Evolutionary conservation across 2,329 filamentous ascomycete species (phyloP).

Genomic region (Cadophora malorum): DNA sequence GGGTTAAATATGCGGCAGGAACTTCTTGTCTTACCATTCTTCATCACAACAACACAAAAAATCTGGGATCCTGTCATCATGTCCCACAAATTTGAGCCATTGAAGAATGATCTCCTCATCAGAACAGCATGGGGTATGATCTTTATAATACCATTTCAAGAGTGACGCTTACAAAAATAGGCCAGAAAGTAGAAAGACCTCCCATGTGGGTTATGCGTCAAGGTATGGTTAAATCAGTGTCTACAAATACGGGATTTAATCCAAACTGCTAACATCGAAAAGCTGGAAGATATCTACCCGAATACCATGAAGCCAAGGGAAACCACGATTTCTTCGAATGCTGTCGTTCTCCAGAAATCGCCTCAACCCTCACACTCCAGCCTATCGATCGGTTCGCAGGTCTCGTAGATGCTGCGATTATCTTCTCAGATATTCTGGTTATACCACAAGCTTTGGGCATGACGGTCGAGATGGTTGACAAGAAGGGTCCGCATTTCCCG

Average conservation of each 20-base stretch:
- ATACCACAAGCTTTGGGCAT: slow-evolving; percentile 98
- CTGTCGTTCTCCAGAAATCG: slow-evolving; percentile 91
- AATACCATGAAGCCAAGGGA: slow-evolving; percentile 96
- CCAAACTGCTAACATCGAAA: background rate
- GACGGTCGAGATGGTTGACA: slow-evolving; percentile 98
- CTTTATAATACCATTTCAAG: background rate
- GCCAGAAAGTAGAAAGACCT: slow-evolving; percentile 87
- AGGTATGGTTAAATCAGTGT: slow-evolving; percentile 59
- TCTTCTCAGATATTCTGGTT: slow-evolving; percentile 98
- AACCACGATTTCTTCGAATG: slow-evolving; percentile 95
- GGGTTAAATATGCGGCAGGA: slow-evolving; percentile 38
- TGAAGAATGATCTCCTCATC: slow-evolving; percentile 92
- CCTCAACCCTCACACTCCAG: slow-evolving; percentile 91
- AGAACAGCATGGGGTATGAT: slow-evolving; percentile 81
- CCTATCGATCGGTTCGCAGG: slow-evolving; percentile 91
- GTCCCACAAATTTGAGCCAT: slow-evolving; percentile 75
- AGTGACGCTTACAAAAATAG: slow-evolving; percentile 52
- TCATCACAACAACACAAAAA: slow-evolving; percentile 7
- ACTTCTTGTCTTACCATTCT: background rate
- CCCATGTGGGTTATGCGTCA: slow-evolving; percentile 99
- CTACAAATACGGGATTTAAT: background rate
- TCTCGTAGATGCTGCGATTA: slow-evolving; percentile 94
- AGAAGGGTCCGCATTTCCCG: slow-evolving; percentile 95
- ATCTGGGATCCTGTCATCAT: slow-evolving; percentile 50
- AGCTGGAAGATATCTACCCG: slow-evolving; percentile 96